Evolutionary conservation across 164 flowering plant genomes (phyloP).

Genomic region (Malania oleifera): DNA sequence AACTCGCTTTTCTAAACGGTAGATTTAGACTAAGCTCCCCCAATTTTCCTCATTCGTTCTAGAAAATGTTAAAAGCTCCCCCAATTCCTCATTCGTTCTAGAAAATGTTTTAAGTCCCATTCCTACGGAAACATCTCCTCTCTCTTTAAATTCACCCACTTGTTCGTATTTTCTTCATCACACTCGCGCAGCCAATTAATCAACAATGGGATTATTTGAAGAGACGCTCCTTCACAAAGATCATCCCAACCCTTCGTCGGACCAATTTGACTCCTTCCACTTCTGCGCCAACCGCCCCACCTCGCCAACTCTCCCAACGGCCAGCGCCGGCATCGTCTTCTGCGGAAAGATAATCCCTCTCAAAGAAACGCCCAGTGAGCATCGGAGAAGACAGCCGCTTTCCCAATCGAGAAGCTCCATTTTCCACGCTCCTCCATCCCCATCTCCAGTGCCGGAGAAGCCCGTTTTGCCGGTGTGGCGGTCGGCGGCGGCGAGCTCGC

Average conservation of each 20-base stretch:
- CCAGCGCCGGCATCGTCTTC: background rate
- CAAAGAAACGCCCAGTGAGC: background rate
- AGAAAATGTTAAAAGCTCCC: too few relatives aligned
- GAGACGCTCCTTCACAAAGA: conserved; percentile 7
- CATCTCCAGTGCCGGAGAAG: background rate
- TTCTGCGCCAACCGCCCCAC: background rate
- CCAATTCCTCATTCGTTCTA: too few relatives aligned
- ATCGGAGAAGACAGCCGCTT: background rate
- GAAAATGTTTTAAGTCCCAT: too few relatives aligned
- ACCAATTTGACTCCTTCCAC: background rate
- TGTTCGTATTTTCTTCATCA: too few relatives aligned
- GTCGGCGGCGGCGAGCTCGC: background rate
- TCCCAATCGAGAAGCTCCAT: too few relatives aligned
- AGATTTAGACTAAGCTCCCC: too few relatives aligned
- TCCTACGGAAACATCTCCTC: too few relatives aligned
- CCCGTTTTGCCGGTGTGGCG: background rate
- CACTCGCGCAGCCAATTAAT: too few relatives aligned
- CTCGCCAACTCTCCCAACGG: background rate
- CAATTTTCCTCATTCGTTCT: too few relatives aligned
- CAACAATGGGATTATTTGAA: background rate
- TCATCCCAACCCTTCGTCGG: background rate
- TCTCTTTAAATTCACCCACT: too few relatives aligned
- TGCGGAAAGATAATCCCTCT: background rate
- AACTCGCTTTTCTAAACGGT: too few relatives aligned
- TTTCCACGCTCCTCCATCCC: background rate